These are phyloP conservation scores for Tolypocladium tundrense DNA, from an alignment of 2,329 filamentous ascomycete genomes.

Conservation along the genomic window DNA sequence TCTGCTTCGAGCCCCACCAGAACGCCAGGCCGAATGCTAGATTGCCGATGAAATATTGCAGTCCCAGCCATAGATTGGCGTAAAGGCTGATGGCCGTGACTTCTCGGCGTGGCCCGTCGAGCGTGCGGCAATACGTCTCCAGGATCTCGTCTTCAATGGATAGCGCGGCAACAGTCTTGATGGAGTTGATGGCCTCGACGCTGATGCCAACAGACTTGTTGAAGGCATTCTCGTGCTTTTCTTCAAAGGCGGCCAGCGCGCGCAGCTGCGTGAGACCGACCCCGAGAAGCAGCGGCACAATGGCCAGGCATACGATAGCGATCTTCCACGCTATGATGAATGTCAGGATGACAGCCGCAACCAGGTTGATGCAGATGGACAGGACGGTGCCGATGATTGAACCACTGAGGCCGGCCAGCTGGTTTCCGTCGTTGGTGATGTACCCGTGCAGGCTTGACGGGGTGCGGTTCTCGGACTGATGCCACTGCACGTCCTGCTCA, in stretches of 20 bases:
- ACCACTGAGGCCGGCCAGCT: conserved; percentile 52
- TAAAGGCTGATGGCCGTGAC: conserved; percentile 17
- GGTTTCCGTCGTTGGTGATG: conserved; percentile 54
- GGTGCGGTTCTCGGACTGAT: conserved; percentile 48
- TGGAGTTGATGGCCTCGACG: conserved; percentile 50
- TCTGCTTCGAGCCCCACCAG: conserved; percentile 56
- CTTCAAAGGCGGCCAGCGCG: conserved; percentile 45
- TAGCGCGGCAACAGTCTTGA: conserved; percentile 47
- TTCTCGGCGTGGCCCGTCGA: conserved; percentile 27
- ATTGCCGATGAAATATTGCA: conserved; percentile 39
- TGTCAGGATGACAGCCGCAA: conserved; percentile 53
- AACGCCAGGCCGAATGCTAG: conserved; percentile 52
- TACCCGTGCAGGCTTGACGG: conserved; percentile 44
- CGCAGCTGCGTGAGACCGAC: conserved; percentile 54
- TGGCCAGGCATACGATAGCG: conserved; percentile 53
- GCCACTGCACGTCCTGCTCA: conserved; percentile 56
- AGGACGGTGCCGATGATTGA: conserved; percentile 56
- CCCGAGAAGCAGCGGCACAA: conserved; percentile 54
- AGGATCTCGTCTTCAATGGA: conserved; percentile 26
- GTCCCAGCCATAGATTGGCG: conserved; percentile 36
- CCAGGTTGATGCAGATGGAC: conserved; percentile 51
- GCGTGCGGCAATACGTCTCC: conserved; percentile 23
- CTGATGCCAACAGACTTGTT: conserved; percentile 49
- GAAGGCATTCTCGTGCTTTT: conserved; percentile 49
- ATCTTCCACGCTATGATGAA: conserved; percentile 63